These are phyloP conservation scores for Neopestalotiopsis rosae DNA, from an alignment of 2,329 filamentous ascomycete genomes.

Conservation along the genomic window DNA sequence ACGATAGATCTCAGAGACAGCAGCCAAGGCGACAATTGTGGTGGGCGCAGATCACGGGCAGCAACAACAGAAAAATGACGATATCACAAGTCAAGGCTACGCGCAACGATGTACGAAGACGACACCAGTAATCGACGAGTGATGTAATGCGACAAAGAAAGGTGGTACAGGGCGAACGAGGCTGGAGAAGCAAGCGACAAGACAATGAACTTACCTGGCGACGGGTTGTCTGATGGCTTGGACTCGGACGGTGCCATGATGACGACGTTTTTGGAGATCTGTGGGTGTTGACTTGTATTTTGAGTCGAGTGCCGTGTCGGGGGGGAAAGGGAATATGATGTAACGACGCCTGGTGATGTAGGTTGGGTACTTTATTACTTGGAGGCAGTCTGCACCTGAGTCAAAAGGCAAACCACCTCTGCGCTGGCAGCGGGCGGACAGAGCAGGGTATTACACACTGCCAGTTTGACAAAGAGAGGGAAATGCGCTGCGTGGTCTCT, in stretches of 20 bases:
- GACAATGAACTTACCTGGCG: conserved; percentile 35
- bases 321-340: conserved; percentile 38
- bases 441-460: conserved; percentile 18
- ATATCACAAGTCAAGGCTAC: neutral
- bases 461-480: neutral
- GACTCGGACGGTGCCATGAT: conserved; percentile 40
- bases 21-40: neutral
- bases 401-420: conserved; percentile 39
- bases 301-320: conserved; percentile 27
- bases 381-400: conserved; percentile 36
- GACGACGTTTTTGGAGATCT: conserved; percentile 34
- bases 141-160: conserved; percentile 20
- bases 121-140: neutral
- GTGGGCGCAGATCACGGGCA: neutral
- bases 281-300: conserved; percentile 25
- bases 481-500: neutral
- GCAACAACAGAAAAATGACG: neutral
- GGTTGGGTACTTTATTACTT: conserved; percentile 23
- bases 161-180: conserved; percentile 10
- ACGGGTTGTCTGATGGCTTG: conserved; percentile 39
- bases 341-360: conserved; percentile 28
- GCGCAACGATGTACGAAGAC: neutral
- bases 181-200: neutral
- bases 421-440: conserved; percentile 10
- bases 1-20: conserved; percentile 9